Percentiles rank a stretch among this genome's conserved stretches.
These are phyloP conservation scores for Hysterium pulicare DNA, from an alignment of 2,329 filamentous ascomycete genomes.

Conservation along the genomic window DNA sequence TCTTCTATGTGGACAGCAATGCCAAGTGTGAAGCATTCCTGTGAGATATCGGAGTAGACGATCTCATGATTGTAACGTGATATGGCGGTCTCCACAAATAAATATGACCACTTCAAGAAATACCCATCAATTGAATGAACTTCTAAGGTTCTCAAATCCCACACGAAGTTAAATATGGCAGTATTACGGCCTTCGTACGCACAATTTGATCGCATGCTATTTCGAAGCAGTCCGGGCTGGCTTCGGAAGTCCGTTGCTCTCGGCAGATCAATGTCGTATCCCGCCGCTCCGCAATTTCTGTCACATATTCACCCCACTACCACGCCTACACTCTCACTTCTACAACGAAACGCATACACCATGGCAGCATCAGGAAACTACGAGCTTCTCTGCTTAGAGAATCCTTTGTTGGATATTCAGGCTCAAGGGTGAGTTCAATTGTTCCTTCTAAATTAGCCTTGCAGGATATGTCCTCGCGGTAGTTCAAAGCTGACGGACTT, in stretches of 20 bases:
- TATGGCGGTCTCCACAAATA: too few relatives aligned
- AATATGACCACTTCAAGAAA: too few relatives aligned
- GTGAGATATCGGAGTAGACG: too few relatives aligned
- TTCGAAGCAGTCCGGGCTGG: background rate
- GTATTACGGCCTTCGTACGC: background rate
- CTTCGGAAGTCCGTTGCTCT: background rate
- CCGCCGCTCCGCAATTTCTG: constrained; percentile 3
- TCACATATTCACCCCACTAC: constrained; percentile 4
- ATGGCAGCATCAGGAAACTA: constrained; percentile 80
- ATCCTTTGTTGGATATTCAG: constrained; percentile 97
- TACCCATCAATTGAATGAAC: too few relatives aligned
- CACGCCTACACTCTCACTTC: constrained; percentile 3
- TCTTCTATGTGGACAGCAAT: too few relatives aligned
- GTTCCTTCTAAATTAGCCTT: background rate
- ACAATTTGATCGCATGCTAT: background rate
- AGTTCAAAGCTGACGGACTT: constrained; percentile 25
- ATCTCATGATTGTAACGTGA: too few relatives aligned
- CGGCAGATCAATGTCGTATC: background rate
- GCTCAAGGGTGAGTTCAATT: constrained; percentile 58
- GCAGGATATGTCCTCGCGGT: constrained; percentile 8
- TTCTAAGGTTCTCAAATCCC: too few relatives aligned
- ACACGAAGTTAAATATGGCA: too few relatives aligned
- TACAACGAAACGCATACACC: constrained; percentile 20
- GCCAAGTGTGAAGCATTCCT: too few relatives aligned
- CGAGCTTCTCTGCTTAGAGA: constrained; percentile 90